A percentile compares a stretch with the other conserved stretches of the same genome.
phyloP scores from a whole-genome alignment of 495 filamentous ascomycete genomes.

The Aspergillus affinis region DNA sequence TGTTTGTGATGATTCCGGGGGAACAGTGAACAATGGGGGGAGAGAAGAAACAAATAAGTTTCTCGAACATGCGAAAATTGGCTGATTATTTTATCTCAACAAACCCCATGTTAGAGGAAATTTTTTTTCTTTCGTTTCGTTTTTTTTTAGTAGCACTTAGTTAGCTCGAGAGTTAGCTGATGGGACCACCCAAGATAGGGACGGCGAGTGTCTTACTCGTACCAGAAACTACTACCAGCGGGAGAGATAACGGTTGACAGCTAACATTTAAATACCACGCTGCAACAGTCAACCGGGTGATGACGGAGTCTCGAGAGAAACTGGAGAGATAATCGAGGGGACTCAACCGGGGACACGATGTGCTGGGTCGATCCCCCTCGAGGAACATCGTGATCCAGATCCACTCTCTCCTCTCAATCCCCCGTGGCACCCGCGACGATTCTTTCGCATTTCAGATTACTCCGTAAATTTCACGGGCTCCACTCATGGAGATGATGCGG shows the following conservation, averaged over 20 bases:
- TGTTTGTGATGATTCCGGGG: conserved; percentile 1
- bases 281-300: not conserved
- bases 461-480: not conserved
- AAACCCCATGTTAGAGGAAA: not conserved
- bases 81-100: not conserved
- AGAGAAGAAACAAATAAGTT: not conserved
- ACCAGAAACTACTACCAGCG: not conserved
- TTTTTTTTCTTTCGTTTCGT: not conserved
- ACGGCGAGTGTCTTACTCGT: not conserved
- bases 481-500: not conserved
- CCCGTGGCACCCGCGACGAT: not conserved
- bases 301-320: not conserved
- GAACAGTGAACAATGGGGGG: not conserved
- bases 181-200: not conserved
- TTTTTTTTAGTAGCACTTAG: not conserved
- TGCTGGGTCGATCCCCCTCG: not conserved
- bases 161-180: not conserved
- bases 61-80: not conserved
- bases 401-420: too few species aligned
- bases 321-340: not conserved
- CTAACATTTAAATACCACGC: not conserved
- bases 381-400: not conserved
- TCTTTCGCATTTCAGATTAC: not conserved
- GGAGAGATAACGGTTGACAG: not conserved
- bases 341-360: not conserved